Evolutionary conservation across 306 rosid species (phyloP).

Genomic region (Lagenaria siceraria): DNA sequence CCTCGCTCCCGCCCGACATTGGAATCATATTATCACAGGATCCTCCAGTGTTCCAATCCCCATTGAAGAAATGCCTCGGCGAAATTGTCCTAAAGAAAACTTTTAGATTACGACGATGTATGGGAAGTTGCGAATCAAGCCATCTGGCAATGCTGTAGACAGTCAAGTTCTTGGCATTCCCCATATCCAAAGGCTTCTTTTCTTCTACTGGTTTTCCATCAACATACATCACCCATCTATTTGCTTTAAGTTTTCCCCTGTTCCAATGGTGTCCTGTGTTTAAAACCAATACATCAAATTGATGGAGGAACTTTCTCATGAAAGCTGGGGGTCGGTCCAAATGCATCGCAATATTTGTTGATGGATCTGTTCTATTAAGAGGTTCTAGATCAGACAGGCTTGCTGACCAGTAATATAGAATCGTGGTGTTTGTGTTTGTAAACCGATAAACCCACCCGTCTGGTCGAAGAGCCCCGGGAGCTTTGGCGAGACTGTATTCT

Average conservation of each 20-base stretch:
- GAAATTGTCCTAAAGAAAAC: conserved; percentile 83
- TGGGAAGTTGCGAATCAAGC: conserved; percentile 64
- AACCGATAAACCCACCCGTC: conserved; percentile 95
- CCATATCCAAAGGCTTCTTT: conserved; percentile 35
- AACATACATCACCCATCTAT: conserved; percentile 74
- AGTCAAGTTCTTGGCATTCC: conserved; percentile 61
- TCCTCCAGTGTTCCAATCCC: conserved; percentile 95
- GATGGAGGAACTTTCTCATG: conserved; percentile 44
- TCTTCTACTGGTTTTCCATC: conserved; percentile 53
- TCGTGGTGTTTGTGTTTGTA: conserved; percentile 63
- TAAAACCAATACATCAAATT: conserved; percentile 68
- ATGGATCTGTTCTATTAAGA: conserved; percentile 31
- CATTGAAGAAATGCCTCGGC: conserved; percentile 69
- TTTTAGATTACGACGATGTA: conserved; percentile 43
- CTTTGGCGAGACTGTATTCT: conserved; percentile 65
- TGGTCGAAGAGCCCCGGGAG: conserved; percentile 74
- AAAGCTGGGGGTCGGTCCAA: conserved; percentile 84
- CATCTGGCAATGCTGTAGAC: conserved; percentile 49
- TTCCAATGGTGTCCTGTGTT: conserved; percentile 98
- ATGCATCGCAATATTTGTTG: conserved; percentile 67
- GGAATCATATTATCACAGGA: conserved; percentile 67
- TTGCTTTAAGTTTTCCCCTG: conserved; percentile 61
- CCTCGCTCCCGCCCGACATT: conserved; percentile 49
- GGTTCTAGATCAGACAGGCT: conserved; percentile 74
- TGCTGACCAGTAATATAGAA: conserved; percentile 89